Evolutionary conservation across 257 asterid genomes (phyloP).

Genomic region (Solanum tarapatanum): DNA sequence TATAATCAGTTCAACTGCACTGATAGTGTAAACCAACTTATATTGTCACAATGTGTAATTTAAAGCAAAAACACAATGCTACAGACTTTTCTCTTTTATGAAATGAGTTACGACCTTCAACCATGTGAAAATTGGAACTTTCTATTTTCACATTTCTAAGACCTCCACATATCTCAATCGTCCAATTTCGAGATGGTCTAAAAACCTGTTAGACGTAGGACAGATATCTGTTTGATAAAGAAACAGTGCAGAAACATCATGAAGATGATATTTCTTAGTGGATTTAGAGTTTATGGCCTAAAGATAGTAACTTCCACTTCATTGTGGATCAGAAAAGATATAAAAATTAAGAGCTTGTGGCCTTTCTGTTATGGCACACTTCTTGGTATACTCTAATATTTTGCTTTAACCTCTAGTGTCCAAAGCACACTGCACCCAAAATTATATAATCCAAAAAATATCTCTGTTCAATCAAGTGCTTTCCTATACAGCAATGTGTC

Average conservation of each 20-base stretch:
- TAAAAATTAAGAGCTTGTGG: neutral
- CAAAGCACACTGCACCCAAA: constrained; percentile 37
- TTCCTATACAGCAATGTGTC: constrained; percentile 19
- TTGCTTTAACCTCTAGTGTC: constrained; percentile 12
- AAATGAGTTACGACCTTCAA: neutral
- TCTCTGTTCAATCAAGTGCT: constrained; percentile 12
- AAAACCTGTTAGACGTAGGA: neutral
- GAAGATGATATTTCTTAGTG: neutral
- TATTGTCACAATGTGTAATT: neutral
- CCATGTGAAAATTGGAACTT: neutral
- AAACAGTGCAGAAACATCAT: neutral
- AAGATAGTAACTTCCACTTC: neutral
- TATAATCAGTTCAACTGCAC: neutral
- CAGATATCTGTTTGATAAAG: neutral
- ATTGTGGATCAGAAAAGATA: neutral
- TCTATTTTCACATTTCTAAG: neutral
- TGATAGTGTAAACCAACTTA: neutral
- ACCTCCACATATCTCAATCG: neutral
- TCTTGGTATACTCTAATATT: constrained; percentile 11
- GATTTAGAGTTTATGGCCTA: neutral
- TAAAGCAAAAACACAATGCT: neutral
- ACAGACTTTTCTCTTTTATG: neutral
- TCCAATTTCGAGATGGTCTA: neutral
- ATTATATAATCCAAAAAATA: neutral
- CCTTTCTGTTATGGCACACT: constrained; percentile 29